Evolutionary conservation across 176 grass and related monocot genomes (phyloP).

Genomic region (Oryza glaberrima): DNA sequence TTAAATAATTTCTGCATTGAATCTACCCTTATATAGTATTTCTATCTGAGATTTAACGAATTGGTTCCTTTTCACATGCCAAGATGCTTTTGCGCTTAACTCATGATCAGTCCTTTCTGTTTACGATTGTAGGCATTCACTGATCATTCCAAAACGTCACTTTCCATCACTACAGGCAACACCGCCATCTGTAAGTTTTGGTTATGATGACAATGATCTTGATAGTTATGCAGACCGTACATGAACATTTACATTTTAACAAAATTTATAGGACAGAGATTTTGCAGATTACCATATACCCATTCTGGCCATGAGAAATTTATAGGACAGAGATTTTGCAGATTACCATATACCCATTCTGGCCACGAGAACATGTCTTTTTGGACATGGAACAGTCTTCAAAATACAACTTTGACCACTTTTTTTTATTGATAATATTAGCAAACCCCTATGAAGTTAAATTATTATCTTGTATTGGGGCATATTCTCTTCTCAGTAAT

Average conservation of each 20-base stretch:
- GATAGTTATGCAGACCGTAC: background rate
- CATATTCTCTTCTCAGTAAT: background rate
- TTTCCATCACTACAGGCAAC: conserved; percentile 69
- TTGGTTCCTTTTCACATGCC: conserved; percentile 1
- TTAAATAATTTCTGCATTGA: conserved; percentile 4
- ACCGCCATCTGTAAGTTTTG: conserved; percentile 67
- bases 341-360: background rate
- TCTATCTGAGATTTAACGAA: background rate
- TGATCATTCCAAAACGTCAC: conserved; percentile 87
- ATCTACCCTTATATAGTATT: background rate
- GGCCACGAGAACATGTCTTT: background rate
- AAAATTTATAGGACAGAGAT: background rate
- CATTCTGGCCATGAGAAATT: background rate
- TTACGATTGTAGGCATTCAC: conserved; percentile 58
- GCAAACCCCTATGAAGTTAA: background rate
- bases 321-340: background rate
- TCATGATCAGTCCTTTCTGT: background rate
- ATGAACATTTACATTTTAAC: background rate
- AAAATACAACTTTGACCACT: background rate
- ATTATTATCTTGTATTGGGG: background rate
- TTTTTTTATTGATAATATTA: background rate
- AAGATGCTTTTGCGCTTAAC: conserved; percentile 2
- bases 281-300: background rate
- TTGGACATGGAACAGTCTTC: background rate
- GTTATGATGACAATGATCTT: conserved; percentile 7